A percentile compares a stretch with the other conserved stretches of the same genome.
phyloP scores from a whole-genome alignment of 371 early-diverging fungal species.

The Mortierella sp. region DNA sequence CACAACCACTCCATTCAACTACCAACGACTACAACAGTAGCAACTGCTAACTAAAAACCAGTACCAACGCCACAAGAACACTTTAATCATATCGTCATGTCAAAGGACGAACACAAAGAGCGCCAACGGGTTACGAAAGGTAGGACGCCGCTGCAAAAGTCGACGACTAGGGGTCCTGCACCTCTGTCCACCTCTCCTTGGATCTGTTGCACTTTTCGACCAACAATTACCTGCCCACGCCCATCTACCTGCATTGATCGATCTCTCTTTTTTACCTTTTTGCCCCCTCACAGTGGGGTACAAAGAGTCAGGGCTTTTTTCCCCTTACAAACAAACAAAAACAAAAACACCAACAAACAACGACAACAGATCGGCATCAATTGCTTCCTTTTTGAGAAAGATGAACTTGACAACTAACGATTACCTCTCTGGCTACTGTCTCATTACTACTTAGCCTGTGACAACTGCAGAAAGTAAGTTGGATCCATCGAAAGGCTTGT shows the following conservation, averaged over 20 bases:
- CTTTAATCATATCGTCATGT: constrained; percentile 6
- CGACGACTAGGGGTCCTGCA: background rate
- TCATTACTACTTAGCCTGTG: constrained; percentile 33
- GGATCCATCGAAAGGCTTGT: background rate
- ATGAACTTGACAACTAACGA: background rate
- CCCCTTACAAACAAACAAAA: background rate
- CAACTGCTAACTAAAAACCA: background rate
- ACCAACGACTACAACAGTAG: background rate
- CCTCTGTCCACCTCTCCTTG: background rate
- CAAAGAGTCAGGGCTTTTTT: background rate
- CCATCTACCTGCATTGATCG: background rate
- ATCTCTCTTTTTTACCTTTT: background rate
- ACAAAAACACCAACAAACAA: background rate
- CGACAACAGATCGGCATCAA: background rate
- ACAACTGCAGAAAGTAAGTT: constrained; percentile 57
- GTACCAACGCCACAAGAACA: background rate
- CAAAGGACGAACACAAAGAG: constrained; percentile 44
- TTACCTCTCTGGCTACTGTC: background rate
- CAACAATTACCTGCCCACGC: background rate
- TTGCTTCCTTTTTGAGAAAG: background rate
- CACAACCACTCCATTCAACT: background rate
- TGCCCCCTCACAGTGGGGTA: background rate
- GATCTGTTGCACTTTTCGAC: background rate
- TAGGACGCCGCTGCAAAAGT: background rate
- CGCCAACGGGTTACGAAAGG: constrained; percentile 57